Conservation (phyloP, 2,329 filamentous ascomycete species). For the Sclerotinia nivalis region DNA sequence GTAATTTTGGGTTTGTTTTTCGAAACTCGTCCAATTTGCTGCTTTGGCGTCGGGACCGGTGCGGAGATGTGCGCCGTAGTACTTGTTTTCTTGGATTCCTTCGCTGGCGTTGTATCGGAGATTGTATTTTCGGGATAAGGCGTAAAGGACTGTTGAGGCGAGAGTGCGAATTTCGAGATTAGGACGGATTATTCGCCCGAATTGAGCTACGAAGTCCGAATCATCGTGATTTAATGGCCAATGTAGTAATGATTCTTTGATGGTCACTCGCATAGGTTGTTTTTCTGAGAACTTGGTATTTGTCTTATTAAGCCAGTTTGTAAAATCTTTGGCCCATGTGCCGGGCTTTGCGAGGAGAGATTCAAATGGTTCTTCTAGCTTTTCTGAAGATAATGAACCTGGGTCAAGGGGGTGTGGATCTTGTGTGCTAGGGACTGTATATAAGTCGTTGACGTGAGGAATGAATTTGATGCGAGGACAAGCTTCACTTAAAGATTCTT, state of each 20-base stretch:
- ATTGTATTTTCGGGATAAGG: constrained; percentile 37
- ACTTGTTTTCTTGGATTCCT: constrained; percentile 37
- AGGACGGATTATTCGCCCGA: constrained; percentile 35
- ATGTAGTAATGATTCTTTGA: constrained; percentile 31
- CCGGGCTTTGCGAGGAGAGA: constrained; percentile 26
- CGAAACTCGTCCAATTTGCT: constrained; percentile 9
- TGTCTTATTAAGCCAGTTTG: constrained; percentile 34
- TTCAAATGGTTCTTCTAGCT: constrained; percentile 13
- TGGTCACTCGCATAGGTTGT: constrained; percentile 33
- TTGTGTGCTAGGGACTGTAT: constrained; percentile 26
- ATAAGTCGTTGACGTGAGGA: constrained; percentile 28
- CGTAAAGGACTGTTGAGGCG: constrained; percentile 35
- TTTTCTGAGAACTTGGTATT: constrained; percentile 26
- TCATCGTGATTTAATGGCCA: constrained; percentile 33
- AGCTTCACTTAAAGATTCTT: constrained; percentile 25
- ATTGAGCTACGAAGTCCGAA: constrained; percentile 29
- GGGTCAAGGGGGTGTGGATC: constrained; percentile 15
- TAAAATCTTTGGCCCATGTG: constrained; percentile 33
- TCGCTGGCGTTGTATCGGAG: constrained; percentile 36
- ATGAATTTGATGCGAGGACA: constrained; percentile 31
- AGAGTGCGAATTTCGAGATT: constrained; percentile 30
- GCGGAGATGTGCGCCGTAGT: constrained; percentile 45
- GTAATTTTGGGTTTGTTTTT: constrained; percentile 16
- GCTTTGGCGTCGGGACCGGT: constrained; percentile 42
- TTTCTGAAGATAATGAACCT: constrained; percentile 9